phyloP scores from a whole-genome alignment of 352 stramenopile genomes.

The Albugo candida region DNA sequence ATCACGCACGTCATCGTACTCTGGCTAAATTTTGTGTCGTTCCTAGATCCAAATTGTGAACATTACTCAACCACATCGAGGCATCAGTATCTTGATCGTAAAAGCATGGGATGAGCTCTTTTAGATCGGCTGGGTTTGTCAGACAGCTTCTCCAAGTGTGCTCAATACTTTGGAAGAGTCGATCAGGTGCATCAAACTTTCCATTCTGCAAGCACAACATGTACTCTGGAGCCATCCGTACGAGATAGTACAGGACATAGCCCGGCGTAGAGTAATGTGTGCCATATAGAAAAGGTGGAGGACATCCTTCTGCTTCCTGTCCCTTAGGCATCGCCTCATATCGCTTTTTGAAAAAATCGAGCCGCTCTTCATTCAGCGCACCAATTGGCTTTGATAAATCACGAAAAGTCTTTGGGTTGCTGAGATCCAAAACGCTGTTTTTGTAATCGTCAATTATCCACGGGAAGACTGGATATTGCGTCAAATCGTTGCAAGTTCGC shows the following conservation, averaged over 20 bases:
- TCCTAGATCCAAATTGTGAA: constrained; percentile 7
- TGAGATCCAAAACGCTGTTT: constrained; percentile 55
- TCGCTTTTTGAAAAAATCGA: constrained; percentile 74
- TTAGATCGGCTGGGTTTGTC: constrained; percentile 33
- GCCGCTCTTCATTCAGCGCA: constrained; percentile 75
- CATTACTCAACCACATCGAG: constrained; percentile 15
- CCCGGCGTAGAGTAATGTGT: constrained; percentile 80
- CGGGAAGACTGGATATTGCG: constrained; percentile 92
- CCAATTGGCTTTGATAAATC: constrained; percentile 91
- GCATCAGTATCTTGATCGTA: constrained; percentile 17
- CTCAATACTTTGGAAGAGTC: constrained; percentile 29
- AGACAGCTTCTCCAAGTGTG: constrained; percentile 21
- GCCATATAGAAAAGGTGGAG: constrained; percentile 94
- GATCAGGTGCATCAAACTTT: constrained; percentile 40
- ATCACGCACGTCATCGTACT: neutral
- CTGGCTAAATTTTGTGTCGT: constrained; percentile 8
- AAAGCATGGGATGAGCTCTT: constrained; percentile 69
- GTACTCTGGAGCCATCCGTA: constrained; percentile 44
- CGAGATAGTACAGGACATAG: constrained; percentile 84
- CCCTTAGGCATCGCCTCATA: constrained; percentile 79
- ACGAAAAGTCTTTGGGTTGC: constrained; percentile 63
- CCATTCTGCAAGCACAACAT: constrained; percentile 30
- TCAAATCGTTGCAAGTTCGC: constrained; percentile 69
- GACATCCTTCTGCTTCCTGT: constrained; percentile 46
- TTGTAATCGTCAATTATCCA: constrained; percentile 88